Evolutionary conservation across 2,329 filamentous ascomycete genomes (phyloP).

Genomic region (Hawksworthiomyces lignivorus): DNA sequence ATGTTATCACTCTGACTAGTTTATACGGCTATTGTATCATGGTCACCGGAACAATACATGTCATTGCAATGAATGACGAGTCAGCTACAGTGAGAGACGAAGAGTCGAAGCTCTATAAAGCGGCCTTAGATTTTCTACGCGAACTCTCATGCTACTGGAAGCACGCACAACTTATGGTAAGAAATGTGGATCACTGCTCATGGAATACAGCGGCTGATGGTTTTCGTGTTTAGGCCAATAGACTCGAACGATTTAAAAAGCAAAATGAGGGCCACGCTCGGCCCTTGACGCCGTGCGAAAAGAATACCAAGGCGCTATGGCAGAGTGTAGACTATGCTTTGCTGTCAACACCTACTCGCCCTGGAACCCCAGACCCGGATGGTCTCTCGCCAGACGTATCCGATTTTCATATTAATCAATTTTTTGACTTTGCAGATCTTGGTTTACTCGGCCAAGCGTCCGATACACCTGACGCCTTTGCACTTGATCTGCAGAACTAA

Average conservation of each 20-base stretch:
- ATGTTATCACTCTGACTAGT: background rate
- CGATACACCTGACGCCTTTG: no score
- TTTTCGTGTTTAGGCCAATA: background rate
- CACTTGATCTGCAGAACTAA: no score
- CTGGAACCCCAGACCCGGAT: background rate
- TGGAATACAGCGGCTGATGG: no score
- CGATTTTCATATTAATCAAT: background rate
- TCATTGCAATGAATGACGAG: slow-evolving; percentile 1
- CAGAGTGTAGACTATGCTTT: slow-evolving; percentile 1
- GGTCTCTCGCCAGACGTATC: background rate
- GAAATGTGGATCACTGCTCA: no score
- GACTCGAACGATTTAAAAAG: background rate
- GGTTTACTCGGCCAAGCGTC: background rate
- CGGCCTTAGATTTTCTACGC: background rate
- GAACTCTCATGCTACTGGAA: slow-evolving; percentile 1
- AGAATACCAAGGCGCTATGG: background rate
- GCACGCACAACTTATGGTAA: background rate
- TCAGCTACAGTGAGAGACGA: background rate
- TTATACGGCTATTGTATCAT: slow-evolving; percentile 4
- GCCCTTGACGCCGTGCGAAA: background rate
- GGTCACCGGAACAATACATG: slow-evolving; percentile 1
- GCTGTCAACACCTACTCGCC: background rate
- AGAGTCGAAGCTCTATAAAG: background rate
- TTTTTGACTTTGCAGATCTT: background rate
- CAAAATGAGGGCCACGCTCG: background rate